phyloP scores from a whole-genome alignment of 768 basidiomycete species.

The Tricholoma sp. region DNA sequence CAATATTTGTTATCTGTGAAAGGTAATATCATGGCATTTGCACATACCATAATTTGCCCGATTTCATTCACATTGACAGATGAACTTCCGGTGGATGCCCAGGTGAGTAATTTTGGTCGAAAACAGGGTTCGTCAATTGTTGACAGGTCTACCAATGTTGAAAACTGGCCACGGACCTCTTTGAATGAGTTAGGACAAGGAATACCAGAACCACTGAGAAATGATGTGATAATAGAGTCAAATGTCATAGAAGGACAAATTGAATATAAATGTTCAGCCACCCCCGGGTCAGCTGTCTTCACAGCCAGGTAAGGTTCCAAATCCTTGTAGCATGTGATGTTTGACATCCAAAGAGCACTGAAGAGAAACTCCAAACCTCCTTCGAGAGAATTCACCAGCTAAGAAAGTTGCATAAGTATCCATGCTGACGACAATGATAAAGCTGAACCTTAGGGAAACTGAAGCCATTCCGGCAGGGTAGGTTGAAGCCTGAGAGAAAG shows the following conservation, averaged over 20 bases:
- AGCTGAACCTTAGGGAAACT: background rate
- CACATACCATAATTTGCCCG: background rate
- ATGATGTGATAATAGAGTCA: background rate
- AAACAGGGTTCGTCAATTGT: background rate
- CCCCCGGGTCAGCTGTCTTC: background rate
- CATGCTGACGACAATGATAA: background rate
- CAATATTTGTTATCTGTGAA: background rate
- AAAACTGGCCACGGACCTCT: background rate
- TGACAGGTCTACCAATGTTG: background rate
- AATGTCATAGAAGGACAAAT: background rate
- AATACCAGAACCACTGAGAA: background rate
- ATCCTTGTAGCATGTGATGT: background rate
- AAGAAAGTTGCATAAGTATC: background rate
- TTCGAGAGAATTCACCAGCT: background rate
- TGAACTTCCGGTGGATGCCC: constrained; percentile 3
- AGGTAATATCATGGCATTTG: background rate
- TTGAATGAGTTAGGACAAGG: background rate
- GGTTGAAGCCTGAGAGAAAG: background rate
- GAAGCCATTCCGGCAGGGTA: constrained; percentile 5
- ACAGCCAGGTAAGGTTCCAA: background rate
- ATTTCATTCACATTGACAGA: background rate
- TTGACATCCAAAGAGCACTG: constrained; percentile 2
- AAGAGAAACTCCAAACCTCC: constrained; percentile 5
- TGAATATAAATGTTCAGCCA: background rate
- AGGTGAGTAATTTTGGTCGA: background rate